A percentile compares a stretch with the other conserved stretches of the same genome.
phyloP scores from a whole-genome alignment of 441 rosid genomes.

The Croton laevigatus region DNA sequence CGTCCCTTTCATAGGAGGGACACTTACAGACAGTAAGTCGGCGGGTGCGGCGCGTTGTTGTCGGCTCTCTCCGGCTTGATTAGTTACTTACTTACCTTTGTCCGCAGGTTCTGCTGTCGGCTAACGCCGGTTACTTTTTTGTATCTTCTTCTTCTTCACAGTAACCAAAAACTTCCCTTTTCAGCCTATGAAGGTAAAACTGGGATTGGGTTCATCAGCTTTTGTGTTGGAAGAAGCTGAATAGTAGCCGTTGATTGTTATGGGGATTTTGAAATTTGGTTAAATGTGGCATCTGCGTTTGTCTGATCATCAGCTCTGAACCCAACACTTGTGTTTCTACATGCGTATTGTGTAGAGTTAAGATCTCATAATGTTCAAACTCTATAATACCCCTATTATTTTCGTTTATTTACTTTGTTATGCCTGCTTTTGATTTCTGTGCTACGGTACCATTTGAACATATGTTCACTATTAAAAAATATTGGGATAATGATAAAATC shows the following conservation, averaged over 20 bases:
- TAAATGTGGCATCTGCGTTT: not conserved
- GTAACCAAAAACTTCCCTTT: constrained; percentile 5
- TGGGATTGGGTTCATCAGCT: not conserved
- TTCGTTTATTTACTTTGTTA: not conserved
- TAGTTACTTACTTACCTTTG: constrained; percentile 7
- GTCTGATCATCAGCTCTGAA: constrained; percentile 17
- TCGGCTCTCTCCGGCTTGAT: constrained; percentile 29
- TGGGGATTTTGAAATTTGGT: not conserved
- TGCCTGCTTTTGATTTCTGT: not conserved
- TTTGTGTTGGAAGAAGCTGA: not conserved
- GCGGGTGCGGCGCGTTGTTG: constrained; percentile 55
- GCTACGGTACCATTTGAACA: too few relatives aligned
- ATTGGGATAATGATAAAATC: too few relatives aligned
- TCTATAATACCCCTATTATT: constrained; percentile 5
- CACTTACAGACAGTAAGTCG: constrained; percentile 38
- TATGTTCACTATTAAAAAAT: too few relatives aligned
- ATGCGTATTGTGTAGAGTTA: constrained; percentile 11
- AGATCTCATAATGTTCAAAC: not conserved
- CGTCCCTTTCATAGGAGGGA: constrained; percentile 44
- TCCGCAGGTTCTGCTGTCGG: constrained; percentile 26
- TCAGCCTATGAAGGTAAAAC: not conserved
- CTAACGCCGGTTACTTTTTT: constrained; percentile 20
- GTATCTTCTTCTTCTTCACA: not conserved
- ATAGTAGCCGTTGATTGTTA: constrained; percentile 1
- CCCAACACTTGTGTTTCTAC: constrained; percentile 13